Conservation (phyloP, 306 rosid species). For the Vachellia collinsii region DNA sequence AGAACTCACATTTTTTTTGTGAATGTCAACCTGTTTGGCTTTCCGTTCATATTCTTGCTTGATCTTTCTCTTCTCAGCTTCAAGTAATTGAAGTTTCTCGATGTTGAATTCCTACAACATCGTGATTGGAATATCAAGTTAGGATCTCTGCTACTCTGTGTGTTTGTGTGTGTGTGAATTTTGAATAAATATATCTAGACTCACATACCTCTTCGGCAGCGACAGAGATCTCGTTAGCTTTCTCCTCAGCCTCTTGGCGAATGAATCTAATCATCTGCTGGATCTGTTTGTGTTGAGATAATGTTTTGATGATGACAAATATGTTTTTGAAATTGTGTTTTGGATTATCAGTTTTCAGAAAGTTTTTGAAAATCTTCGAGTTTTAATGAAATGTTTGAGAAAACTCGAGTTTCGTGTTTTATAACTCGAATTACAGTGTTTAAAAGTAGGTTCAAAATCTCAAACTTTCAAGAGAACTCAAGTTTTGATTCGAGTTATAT, state of each 20-base stretch:
- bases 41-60: conserved; percentile 66
- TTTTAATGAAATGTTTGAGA: no score
- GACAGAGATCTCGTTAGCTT: conserved; percentile 71
- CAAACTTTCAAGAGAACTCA: no score
- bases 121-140: neutral
- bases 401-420: no score
- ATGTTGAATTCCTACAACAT: conserved; percentile 62
- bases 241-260: conserved; percentile 80
- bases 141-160: neutral
- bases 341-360: no score
- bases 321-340: no score
- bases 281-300: conserved; percentile 68
- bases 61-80: conserved; percentile 66
- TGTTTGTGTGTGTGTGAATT: neutral
- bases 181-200: neutral
- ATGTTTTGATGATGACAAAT: no score
- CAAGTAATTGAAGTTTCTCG: conserved; percentile 67
- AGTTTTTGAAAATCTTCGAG: no score
- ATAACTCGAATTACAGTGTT: no score
- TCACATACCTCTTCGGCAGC: conserved; percentile 63
- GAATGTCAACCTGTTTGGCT: conserved; percentile 63
- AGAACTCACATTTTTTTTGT: conserved; percentile 63
- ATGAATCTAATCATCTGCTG: conserved; percentile 84
- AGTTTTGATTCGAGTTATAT: no score
- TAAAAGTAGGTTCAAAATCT: no score